Conservation (phyloP, 2,329 filamentous ascomycete genomes). For the Aspergillus ochraceoroseus region DNA sequence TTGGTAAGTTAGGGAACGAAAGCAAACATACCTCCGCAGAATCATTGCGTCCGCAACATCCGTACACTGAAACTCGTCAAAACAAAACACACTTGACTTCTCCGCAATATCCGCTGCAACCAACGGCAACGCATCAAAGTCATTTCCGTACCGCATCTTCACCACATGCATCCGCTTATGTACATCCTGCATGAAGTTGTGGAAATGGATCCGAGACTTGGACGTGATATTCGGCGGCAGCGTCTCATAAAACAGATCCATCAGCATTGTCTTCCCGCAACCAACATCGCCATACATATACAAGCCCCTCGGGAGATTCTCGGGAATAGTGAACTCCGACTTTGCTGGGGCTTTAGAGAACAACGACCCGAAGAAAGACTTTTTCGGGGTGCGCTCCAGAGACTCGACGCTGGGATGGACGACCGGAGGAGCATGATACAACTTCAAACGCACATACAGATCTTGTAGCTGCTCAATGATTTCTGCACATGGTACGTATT, state of each 20-base stretch:
- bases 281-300: slow-evolving; percentile 97
- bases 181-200: slow-evolving; percentile 99
- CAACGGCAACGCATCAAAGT: slow-evolving; percentile 85
- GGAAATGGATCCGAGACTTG: slow-evolving; percentile 94
- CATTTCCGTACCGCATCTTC: slow-evolving; percentile 82
- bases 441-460: slow-evolving; percentile 73
- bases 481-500: slow-evolving; percentile 48
- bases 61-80: slow-evolving; percentile 98
- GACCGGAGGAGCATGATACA: slow-evolving; percentile 69
- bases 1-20: background rate
- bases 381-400: slow-evolving; percentile 51
- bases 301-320: slow-evolving; percentile 75
- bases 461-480: slow-evolving; percentile 87
- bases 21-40: slow-evolving; percentile 57
- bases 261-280: slow-evolving; percentile 98
- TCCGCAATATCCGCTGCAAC: slow-evolving; percentile 92
- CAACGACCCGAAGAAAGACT: slow-evolving; percentile 49
- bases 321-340: slow-evolving; percentile 52
- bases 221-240: slow-evolving; percentile 70
- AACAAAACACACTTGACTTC: slow-evolving; percentile 80
- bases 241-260: slow-evolving; percentile 97
- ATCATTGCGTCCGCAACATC: slow-evolving; percentile 99
- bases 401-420: slow-evolving; percentile 72
- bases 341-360: slow-evolving; percentile 34
- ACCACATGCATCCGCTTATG: slow-evolving; percentile 85